Evolutionary conservation across 2,329 filamentous ascomycete species (phyloP).

Genomic region (Diaporthe velutina): DNA sequence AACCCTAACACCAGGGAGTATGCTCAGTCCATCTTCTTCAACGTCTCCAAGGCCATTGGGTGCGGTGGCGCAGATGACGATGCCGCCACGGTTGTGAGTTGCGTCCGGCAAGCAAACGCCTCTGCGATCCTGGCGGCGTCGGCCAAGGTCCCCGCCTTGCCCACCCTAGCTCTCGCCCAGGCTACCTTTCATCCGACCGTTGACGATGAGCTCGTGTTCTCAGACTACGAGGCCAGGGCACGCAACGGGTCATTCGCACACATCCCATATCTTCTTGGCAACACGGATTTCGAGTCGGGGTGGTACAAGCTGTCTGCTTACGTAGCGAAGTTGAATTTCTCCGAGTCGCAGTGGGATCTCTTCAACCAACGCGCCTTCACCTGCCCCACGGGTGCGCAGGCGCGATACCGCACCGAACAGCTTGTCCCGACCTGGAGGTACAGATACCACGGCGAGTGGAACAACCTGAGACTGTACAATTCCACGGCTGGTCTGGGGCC

Average conservation of each 20-base stretch:
- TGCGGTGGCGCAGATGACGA: slow-evolving; percentile 23
- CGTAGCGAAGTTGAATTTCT: slow-evolving; percentile 19
- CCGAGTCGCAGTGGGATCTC: slow-evolving; percentile 22
- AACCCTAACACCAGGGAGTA: slow-evolving; percentile 28
- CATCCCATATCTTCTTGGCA: slow-evolving; percentile 27
- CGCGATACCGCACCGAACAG: slow-evolving; percentile 7
- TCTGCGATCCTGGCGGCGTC: slow-evolving; percentile 22
- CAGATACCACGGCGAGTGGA: slow-evolving; percentile 27
- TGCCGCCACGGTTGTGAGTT: background rate
- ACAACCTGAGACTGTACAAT: slow-evolving; percentile 28
- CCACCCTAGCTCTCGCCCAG: slow-evolving; percentile 10
- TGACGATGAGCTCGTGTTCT: slow-evolving; percentile 32
- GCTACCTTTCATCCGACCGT: slow-evolving; percentile 30
- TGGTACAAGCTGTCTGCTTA: slow-evolving; percentile 30
- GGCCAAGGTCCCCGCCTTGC: slow-evolving; percentile 15
- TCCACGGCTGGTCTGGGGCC: slow-evolving; percentile 21
- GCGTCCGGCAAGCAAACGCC: slow-evolving; percentile 27
- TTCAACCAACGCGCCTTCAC: slow-evolving; percentile 32
- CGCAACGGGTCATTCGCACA: slow-evolving; percentile 29
- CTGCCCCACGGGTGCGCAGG: slow-evolving; percentile 25
- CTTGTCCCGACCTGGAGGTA: slow-evolving; percentile 33
- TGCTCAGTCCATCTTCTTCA: slow-evolving; percentile 33
- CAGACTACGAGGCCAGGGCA: slow-evolving; percentile 26
- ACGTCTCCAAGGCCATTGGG: slow-evolving; percentile 28
- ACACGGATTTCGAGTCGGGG: slow-evolving; percentile 26